Evolutionary conservation across 75 land plant genomes (phyloP).

Genomic region (Pinus albicaulis): DNA sequence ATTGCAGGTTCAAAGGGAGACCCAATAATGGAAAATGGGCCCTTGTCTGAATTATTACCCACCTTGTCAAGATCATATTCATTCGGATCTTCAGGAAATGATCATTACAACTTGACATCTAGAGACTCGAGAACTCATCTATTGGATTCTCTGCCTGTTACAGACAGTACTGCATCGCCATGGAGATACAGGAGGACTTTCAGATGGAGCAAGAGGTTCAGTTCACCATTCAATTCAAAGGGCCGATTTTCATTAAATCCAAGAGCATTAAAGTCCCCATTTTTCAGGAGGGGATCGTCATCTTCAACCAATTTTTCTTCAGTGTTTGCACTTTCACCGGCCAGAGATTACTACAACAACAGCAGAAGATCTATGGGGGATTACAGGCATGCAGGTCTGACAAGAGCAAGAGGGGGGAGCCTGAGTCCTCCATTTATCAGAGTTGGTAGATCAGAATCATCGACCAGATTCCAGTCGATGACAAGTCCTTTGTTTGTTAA

Average conservation of each 20-base stretch:
- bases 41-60: background rate
- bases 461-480: constrained; percentile 24
- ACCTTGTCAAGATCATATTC: constrained; percentile 7
- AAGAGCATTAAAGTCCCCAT: background rate
- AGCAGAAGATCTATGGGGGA: background rate
- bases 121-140: background rate
- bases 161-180: background rate
- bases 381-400: background rate
- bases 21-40: no score
- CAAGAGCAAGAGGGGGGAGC: constrained; percentile 4
- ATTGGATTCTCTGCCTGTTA: background rate
- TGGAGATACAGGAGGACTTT: background rate
- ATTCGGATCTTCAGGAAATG: constrained; percentile 1
- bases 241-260: background rate
- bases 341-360: background rate
- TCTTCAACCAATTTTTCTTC: constrained; percentile 1
- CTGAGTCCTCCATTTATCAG: background rate
- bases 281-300: background rate
- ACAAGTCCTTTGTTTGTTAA: constrained; percentile 38
- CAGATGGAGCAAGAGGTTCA: constrained; percentile 1
- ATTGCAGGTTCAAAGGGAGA: no score
- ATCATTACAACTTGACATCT: background rate
- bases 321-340: background rate
- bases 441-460: no score
- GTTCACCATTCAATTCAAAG: constrained; percentile 1